phyloP scores from a whole-genome alignment of 805 yeast species.

The Sugiyamaella smithiae region DNA sequence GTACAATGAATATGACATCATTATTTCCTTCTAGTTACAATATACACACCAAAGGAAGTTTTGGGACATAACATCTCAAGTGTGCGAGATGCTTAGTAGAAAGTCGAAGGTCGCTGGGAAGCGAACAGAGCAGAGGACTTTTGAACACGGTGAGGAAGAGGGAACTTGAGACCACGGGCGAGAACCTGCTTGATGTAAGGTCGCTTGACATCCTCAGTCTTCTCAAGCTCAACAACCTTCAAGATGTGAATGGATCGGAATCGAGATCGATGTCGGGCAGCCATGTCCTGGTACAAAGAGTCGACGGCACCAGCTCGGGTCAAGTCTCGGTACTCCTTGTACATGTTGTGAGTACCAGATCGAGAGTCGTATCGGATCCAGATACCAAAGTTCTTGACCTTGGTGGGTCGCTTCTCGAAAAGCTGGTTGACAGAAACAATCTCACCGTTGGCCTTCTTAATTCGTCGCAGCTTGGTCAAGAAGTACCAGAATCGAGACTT shows the following conservation, averaged over 20 bases:
- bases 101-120: conserved; percentile 94
- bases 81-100: conserved; percentile 61
- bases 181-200: conserved; percentile 98
- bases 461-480: conserved; percentile 98
- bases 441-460: conserved; percentile 99
- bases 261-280: conserved; percentile 99
- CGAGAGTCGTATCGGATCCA: conserved; percentile 99
- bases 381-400: conserved; percentile 99
- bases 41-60: conserved; percentile 5
- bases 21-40: conserved; percentile 6
- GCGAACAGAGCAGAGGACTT: conserved; percentile 85
- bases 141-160: conserved; percentile 99
- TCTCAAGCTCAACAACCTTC: conserved; percentile 98
- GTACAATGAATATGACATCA: conserved; percentile 6
- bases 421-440: conserved; percentile 89
- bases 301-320: conserved; percentile 99
- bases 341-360: conserved; percentile 99
- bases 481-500: conserved; percentile 99
- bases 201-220: conserved; percentile 98
- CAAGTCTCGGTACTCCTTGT: conserved; percentile 99
- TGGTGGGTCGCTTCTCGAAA: conserved; percentile 95
- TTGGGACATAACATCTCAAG: conserved; percentile 4
- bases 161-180: conserved; percentile 95
- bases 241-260: conserved; percentile 99
- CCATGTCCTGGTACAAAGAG: conserved; percentile 98